phyloP scores from a whole-genome alignment of 257 asterid genomes.

The Solanum etuberosum region DNA sequence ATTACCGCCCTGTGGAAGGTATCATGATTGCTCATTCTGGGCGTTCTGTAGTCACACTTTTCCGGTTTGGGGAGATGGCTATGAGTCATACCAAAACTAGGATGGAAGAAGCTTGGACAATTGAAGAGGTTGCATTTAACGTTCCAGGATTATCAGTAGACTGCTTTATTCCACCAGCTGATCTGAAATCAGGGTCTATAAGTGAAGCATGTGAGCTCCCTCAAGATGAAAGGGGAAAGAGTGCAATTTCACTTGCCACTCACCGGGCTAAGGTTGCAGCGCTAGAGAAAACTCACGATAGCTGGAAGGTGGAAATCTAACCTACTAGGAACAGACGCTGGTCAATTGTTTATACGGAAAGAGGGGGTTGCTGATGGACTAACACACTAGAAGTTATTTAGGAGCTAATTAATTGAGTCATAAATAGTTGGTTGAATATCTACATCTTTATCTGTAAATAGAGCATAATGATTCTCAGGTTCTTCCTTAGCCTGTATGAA shows the following conservation, averaged over 20 bases:
- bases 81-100: constrained; percentile 91
- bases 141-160: constrained; percentile 87
- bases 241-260: constrained; percentile 17
- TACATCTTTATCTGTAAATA: constrained; percentile 15
- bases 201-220: constrained; percentile 77
- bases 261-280: constrained; percentile 63
- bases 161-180: constrained; percentile 92
- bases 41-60: constrained; percentile 75
- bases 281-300: constrained; percentile 30
- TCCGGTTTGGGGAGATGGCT: constrained; percentile 93
- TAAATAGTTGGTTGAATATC: constrained; percentile 7
- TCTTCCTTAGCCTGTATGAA: constrained; percentile 5
- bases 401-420: constrained; percentile 6
- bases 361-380: constrained; percentile 41
- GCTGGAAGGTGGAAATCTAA: constrained; percentile 68
- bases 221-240: constrained; percentile 53
- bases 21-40: constrained; percentile 98
- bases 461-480: constrained; percentile 19
- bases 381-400: constrained; percentile 39
- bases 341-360: constrained; percentile 44
- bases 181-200: constrained; percentile 56
- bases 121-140: constrained; percentile 89
- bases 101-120: constrained; percentile 98
- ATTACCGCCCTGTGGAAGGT: constrained; percentile 83
- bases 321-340: constrained; percentile 15